Evolutionary conservation across 176 grass and related monocot genomes (phyloP), one percentile per base, ranked within the genome.

Genomic region (Raddia distichophylla): DNA sequence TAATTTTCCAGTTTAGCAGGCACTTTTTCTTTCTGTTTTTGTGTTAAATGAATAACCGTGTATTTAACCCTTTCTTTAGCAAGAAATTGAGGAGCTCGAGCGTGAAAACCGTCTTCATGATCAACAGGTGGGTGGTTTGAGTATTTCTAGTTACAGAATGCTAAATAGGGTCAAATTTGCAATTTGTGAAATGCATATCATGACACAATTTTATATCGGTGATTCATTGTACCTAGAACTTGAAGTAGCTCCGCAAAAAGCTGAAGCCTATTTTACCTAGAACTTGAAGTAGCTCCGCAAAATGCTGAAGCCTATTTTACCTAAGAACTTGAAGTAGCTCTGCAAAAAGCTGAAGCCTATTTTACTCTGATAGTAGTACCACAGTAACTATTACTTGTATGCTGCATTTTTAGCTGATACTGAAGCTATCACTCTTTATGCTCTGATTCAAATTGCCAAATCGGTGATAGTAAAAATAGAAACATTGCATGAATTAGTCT

Each of bases 31-130:
- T 72, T 63, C 7, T 32, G 22, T 80, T 71, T 52, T 51, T 4
- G 10, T 86, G 10, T 67, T 5, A 50, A 74, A 8, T 78, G 67
- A 35, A 83, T 61, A 68, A 54, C 84, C 56, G 7, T 81, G 52
- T 12, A 55, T 18, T 72, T 15, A 61, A 61, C 79, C 40, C 33
- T 52, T 76, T 83, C 6, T 81, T 32, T 85, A 99, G 93, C 93
- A 99, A 95, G 96, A 99, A 86, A 95, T 99, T 80, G 96, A 99
- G 58, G 96, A 99, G 85, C 90, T 99, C 8, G 96, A 99, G 75
- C 89, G 60, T 80, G 93, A 99, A 86, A 95, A 99, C 72, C 89
- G 89, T 74, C 93, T 99, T 83, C 96, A 93, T 68, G 85, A 85
- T 91, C 93, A 99, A 86, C 96, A 95, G 91, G 96, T 97, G 10